Evolutionary conservation across 345 rosid species (phyloP), one percentile per base, ranked within the genome.

Genomic region (Salix udensis): DNA sequence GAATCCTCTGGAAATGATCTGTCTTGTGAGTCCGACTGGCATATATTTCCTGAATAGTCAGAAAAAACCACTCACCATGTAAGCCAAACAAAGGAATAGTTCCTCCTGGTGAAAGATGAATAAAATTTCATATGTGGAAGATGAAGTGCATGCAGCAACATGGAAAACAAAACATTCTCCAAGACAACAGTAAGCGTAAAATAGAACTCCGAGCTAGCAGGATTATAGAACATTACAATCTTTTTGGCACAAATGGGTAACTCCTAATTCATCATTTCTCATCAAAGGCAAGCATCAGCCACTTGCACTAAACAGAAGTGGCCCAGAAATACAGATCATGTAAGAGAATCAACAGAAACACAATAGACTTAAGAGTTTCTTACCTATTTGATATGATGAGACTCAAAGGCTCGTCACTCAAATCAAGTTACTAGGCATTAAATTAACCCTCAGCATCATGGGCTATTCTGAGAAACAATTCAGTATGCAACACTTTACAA

Each of bases 21-120:
- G 86, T 87, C 72, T 87, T 87, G 78, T 83, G 81, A 21, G 88
- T 80, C 87, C 84, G 78, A 60, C 88, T 85, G 58, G 87, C 76
- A 77, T 79, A 85, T 24, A 87, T 87, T 81, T 85, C 87, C 90
- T 83, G 80, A 3, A 37, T 1, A 68, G 40, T n/a, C 28, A 48
- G 4, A 74, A 36, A 52, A 19, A 42, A 26, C 55, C 70, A 73
- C 3, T 42, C 39, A 28, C 46, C 55, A 5, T 16, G 23, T 39
- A 58, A 53, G 37, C 67, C 73, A 37, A 11, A 23, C n/a, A 68
- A 65, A 44, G 40, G 6, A 31, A 16, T 16, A 50, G 19, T 50
- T 50, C 19, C 21, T 50, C 19, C 1, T 16, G 19, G 4, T 50
- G 19, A 50, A 1, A 16, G 19, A 50, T 50, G 19, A 50, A 50